phyloP scores from a whole-genome alignment of 2,329 filamentous ascomycete genomes.

The Aspergillus arachidicola region DNA sequence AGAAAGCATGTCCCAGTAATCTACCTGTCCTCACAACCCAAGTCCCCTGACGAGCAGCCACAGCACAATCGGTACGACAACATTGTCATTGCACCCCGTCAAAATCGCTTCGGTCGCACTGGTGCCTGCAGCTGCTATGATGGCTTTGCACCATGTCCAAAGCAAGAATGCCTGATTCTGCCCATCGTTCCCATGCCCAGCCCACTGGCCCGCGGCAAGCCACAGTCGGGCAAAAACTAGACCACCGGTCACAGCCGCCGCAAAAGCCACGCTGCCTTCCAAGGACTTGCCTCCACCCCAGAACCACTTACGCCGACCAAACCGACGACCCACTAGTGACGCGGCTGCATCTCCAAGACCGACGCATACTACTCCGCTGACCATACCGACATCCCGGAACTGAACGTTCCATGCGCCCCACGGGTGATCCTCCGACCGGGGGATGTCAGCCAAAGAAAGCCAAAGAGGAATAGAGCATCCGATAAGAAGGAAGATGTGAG shows the following conservation, averaged over 20 bases:
- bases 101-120: conserved; percentile 93
- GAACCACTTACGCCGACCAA: conserved; percentile 85
- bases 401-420: conserved; percentile 75
- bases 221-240: conserved; percentile 71
- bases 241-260: conserved; percentile 73
- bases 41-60: conserved; percentile 89
- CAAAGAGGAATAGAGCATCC: conserved; percentile 94
- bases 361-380: conserved; percentile 89
- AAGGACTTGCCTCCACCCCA: conserved; percentile 97
- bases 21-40: conserved; percentile 31
- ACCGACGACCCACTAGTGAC: conserved; percentile 83
- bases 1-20: background rate
- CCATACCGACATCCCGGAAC: conserved; percentile 79
- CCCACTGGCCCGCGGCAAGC: conserved; percentile 76
- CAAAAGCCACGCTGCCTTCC: conserved; percentile 83
- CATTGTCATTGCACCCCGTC: conserved; percentile 97
- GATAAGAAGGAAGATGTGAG: conserved; percentile 92
- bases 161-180: conserved; percentile 28
- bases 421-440: conserved; percentile 57
- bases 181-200: conserved; percentile 28
- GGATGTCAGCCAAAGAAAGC: conserved; percentile 75
- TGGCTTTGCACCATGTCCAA: conserved; percentile 59
- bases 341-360: conserved; percentile 94
- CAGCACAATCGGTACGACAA: conserved; percentile 88
- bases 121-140: conserved; percentile 73